Evolutionary conservation across 768 basidiomycete genomes (phyloP).

Genomic region (Russula griseocarnosa): DNA sequence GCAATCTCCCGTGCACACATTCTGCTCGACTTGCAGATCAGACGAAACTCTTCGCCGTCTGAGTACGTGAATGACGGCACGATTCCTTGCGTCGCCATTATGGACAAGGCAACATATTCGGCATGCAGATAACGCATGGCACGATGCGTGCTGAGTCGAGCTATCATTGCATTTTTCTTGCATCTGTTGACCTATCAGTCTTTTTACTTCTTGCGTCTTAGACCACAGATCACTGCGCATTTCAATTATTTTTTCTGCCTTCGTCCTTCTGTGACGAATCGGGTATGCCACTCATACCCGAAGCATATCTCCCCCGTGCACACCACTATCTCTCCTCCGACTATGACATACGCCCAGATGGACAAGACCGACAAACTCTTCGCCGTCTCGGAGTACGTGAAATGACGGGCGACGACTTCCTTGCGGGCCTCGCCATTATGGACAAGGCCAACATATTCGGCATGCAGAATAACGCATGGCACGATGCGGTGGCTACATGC

Average conservation of each 20-base stretch:
- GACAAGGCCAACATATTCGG: background rate
- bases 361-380: conserved; percentile 1
- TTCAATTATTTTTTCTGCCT: conserved; percentile 18
- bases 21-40: too few relatives aligned
- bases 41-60: too few relatives aligned
- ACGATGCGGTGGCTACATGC: conserved; percentile 9
- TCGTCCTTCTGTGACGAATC: background rate
- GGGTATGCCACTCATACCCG: conserved; percentile 14
- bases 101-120: too few relatives aligned
- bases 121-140: too few relatives aligned
- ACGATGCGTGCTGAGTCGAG: too few relatives aligned
- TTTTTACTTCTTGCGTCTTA: too few relatives aligned
- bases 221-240: conserved; percentile 17
- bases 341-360: conserved; percentile 8
- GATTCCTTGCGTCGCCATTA: too few relatives aligned
- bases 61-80: too few relatives aligned
- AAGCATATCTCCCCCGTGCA: conserved; percentile 4
- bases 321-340: conserved; percentile 21
- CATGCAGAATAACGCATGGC: conserved; percentile 13
- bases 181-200: too few relatives aligned
- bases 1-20: background rate
- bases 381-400: conserved; percentile 23
- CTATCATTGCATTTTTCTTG: too few relatives aligned
- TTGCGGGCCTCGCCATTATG: conserved; percentile 15
- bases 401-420: conserved; percentile 20